Conservation (phyloP, 139 green algal species). For the Spirogloea muscicola region DNA sequence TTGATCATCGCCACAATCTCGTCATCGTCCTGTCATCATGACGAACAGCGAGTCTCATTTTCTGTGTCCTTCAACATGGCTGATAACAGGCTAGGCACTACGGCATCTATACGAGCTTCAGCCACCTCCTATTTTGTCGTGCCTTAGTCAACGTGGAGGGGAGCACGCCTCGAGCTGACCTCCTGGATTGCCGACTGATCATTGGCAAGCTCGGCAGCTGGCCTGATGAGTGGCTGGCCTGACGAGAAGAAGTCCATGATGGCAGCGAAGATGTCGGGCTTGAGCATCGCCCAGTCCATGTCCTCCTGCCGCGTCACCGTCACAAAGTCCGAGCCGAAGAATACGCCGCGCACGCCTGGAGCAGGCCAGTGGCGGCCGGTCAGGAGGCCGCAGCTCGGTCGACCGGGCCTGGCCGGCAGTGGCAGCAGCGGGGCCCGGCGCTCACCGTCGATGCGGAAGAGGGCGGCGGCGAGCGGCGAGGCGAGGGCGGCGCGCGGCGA, state of each 20-base stretch:
- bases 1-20: slow-evolving; percentile 98
- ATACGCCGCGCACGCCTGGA: slow-evolving; percentile 64
- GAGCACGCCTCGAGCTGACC: no score
- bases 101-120: no score
- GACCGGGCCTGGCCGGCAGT: no score
- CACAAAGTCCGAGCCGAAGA: slow-evolving; percentile 96
- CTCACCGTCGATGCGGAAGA: slow-evolving; percentile 50
- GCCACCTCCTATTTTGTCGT: not conserved
- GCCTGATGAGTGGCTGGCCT: slow-evolving; percentile 68
- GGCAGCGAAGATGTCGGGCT: slow-evolving; percentile 90
- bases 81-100: no score
- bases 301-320: slow-evolving; percentile 90
- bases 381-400: no score
- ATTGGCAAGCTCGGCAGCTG: slow-evolving; percentile 33
- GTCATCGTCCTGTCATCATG: slow-evolving; percentile 81
- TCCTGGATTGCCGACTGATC: slow-evolving; percentile 29
- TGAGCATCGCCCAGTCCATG: slow-evolving; percentile 71
- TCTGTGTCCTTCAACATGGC: no score
- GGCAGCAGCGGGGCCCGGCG: no score
- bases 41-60: no score
- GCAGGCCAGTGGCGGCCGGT: no score
- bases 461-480: slow-evolving; percentile 79
- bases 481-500: slow-evolving; percentile 71
- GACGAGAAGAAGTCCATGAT: slow-evolving; percentile 93
- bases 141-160: not conserved